phyloP scores from a whole-genome alignment of 2,329 filamentous ascomycete genomes.

The Fusarium decemcellulare region DNA sequence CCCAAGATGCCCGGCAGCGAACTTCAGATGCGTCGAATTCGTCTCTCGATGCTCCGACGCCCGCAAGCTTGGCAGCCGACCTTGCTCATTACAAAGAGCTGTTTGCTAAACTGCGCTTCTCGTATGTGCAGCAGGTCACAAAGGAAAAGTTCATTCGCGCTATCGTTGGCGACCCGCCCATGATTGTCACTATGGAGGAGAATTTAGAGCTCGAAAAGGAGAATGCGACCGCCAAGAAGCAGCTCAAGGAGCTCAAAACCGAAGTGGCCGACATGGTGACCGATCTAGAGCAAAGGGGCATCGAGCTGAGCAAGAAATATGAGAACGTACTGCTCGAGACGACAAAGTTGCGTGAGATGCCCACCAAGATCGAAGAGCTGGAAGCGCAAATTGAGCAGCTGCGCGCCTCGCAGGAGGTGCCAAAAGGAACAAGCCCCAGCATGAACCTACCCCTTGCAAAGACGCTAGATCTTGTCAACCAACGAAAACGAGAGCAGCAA shows the following conservation, averaged over 20 bases:
- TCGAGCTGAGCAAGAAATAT: slow-evolving; percentile 69
- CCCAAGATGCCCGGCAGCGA: slow-evolving; percentile 61
- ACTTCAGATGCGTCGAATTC: slow-evolving; percentile 81
- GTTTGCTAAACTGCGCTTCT: slow-evolving; percentile 96
- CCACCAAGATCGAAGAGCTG: slow-evolving; percentile 62
- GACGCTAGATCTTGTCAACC: slow-evolving; percentile 67
- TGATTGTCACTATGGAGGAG: slow-evolving; percentile 86
- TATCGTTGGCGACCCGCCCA: slow-evolving; percentile 90
- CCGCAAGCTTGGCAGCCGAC: slow-evolving; percentile 85
- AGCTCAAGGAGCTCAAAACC: slow-evolving; percentile 83
- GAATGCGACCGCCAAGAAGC: slow-evolving; percentile 79
- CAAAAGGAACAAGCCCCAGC: slow-evolving; percentile 54
- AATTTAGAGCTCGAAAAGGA: slow-evolving; percentile 82
- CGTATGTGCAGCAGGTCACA: slow-evolving; percentile 97
- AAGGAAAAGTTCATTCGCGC: slow-evolving; percentile 98
- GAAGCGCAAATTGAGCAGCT: slow-evolving; percentile 64
- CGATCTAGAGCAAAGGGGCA: slow-evolving; percentile 77
- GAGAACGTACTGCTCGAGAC: slow-evolving; percentile 65
- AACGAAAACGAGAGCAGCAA: slow-evolving; percentile 64
- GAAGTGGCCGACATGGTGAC: slow-evolving; percentile 81
- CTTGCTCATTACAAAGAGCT: slow-evolving; percentile 93
- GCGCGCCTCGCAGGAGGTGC: slow-evolving; percentile 54
- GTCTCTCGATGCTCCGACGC: slow-evolving; percentile 76
- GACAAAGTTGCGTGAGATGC: slow-evolving; percentile 64
- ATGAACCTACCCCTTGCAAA: slow-evolving; percentile 71